Conservation (phyloP, 139 green algal species). For the Coccomyxa sp. region DNA sequence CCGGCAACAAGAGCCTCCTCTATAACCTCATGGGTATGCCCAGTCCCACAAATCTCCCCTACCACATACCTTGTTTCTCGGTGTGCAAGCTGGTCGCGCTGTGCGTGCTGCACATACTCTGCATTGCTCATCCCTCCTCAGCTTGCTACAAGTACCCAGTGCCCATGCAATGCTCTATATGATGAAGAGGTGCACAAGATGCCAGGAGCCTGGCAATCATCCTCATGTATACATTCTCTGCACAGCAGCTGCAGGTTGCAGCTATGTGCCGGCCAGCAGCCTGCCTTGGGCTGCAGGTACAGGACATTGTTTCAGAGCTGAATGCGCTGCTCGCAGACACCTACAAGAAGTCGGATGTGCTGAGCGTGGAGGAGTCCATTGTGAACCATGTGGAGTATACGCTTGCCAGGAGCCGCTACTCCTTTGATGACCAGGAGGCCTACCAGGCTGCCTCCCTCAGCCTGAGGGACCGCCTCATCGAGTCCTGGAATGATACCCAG, state of each 20-base stretch:
- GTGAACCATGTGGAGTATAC: conserved; percentile 99
- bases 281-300: background rate
- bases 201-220: background rate
- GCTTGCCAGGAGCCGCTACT: conserved; percentile 86
- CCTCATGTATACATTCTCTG: background rate
- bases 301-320: background rate
- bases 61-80: too few species aligned
- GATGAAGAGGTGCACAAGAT: background rate
- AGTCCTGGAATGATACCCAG: conserved; percentile 98
- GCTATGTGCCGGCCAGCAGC: background rate
- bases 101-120: too few species aligned
- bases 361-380: conserved; percentile 94
- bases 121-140: too few species aligned
- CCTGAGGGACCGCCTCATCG: conserved; percentile 93
- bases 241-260: background rate
- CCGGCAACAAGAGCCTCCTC: conserved; percentile 39
- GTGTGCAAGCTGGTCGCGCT: too few species aligned
- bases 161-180: too few species aligned
- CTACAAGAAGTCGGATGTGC: conserved; percentile 94
- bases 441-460: conserved; percentile 89
- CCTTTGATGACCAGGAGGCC: conserved; percentile 92
- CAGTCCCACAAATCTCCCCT: too few species aligned
- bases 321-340: conserved; percentile 63
- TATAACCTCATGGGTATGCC: conserved; percentile 78
- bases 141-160: too few species aligned